phyloP scores from a whole-genome alignment of 2,329 filamentous ascomycete genomes.

The Colletotrichum paranaense region DNA sequence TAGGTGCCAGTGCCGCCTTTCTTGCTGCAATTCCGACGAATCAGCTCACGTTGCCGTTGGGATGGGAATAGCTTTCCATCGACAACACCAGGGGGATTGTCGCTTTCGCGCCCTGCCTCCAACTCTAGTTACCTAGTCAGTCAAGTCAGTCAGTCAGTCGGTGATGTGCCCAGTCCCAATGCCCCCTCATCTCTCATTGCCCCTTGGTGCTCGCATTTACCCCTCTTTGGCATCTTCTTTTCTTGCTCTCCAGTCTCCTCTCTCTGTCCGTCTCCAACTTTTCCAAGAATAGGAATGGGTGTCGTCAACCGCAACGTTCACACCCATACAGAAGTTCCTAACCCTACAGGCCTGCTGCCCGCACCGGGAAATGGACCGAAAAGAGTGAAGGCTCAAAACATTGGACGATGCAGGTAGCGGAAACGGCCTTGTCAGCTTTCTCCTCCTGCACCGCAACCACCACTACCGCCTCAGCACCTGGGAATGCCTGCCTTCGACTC shows the following conservation, averaged over 20 bases:
- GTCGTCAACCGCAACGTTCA: neutral
- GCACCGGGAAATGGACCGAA: neutral
- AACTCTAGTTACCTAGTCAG: neutral
- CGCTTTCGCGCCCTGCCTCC: neutral
- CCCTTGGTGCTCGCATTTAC: slow-evolving; percentile 4
- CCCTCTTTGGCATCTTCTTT: slow-evolving; percentile 8
- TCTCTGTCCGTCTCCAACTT: neutral
- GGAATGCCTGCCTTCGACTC: neutral
- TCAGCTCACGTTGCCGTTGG: neutral
- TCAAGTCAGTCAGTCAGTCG: neutral
- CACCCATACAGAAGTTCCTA: neutral
- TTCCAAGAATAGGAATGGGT: slow-evolving; percentile 26
- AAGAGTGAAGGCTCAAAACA: neutral
- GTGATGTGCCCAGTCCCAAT: neutral
- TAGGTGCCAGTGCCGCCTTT: neutral
- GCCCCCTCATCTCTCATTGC: neutral
- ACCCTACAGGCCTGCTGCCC: neutral
- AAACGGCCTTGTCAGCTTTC: slow-evolving; percentile 7
- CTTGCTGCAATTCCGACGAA: neutral
- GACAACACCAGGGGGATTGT: neutral
- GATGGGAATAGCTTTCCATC: neutral
- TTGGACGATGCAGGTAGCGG: slow-evolving; percentile 8
- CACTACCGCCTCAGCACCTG: neutral
- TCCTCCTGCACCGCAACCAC: neutral
- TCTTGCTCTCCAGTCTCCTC: neutral